Percentiles rank a stretch among this genome's conserved stretches.
Conservation (phyloP, 2,329 filamentous ascomycete species). For the Lecanoromycetidae sp. region DNA sequence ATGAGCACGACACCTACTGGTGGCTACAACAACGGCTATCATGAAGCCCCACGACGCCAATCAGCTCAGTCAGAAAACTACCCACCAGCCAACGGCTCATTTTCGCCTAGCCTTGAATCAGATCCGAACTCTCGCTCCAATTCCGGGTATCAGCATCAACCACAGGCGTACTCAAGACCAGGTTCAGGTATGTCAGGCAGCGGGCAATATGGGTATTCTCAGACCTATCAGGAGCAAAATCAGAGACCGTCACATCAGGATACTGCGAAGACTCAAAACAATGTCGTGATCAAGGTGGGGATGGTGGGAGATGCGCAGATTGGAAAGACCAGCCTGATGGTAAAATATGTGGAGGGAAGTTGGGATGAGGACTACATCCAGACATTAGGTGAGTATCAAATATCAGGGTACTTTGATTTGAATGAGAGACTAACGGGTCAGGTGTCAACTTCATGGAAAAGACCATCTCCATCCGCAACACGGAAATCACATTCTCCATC, state of each 20-base stretch:
- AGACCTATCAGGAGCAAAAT: constrained; percentile 38
- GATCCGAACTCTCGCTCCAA: constrained; percentile 33
- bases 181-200: constrained; percentile 38
- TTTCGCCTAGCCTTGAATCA: constrained; percentile 36
- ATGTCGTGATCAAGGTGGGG: constrained; percentile 96
- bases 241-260: constrained; percentile 31
- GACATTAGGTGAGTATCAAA: constrained; percentile 70
- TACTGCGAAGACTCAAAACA: constrained; percentile 36
- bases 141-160: constrained; percentile 30
- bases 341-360: constrained; percentile 98
- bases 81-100: constrained; percentile 30
- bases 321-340: constrained; percentile 97
- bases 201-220: constrained; percentile 35
- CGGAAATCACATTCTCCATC: constrained; percentile 98
- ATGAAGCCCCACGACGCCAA: constrained; percentile 39
- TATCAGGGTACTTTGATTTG: too few species aligned
- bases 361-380: constrained; percentile 99
- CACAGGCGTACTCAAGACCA: constrained; percentile 34
- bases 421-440: constrained; percentile 22
- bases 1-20: constrained; percentile 18
- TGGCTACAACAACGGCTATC: constrained; percentile 28
- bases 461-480: constrained; percentile 98
- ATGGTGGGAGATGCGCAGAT: constrained; percentile 99
- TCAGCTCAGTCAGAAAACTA: constrained; percentile 34
- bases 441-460: constrained; percentile 99